A percentile compares a stretch with the other conserved stretches of the same genome.
Conservation (phyloP, 106 monocot genomes). For the Hemerocallis citrina region DNA sequence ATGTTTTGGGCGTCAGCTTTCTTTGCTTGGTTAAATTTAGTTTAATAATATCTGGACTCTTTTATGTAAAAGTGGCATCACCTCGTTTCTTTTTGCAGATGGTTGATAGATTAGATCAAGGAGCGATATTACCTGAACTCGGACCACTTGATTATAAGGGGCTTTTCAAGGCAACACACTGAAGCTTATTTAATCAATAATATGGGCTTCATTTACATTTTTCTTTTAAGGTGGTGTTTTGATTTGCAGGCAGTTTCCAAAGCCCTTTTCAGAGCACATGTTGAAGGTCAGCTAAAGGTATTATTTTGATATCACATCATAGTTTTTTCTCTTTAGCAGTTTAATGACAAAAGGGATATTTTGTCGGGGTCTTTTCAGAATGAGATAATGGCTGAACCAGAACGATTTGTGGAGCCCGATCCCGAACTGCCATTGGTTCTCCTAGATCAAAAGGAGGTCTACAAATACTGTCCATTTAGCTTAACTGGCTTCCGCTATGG, state of each 20-base stretch:
- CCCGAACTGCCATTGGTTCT: constrained; percentile 91
- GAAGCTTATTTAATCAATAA: constrained; percentile 5
- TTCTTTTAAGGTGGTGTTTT: constrained; percentile 15
- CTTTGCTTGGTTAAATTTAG: neutral
- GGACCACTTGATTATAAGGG: constrained; percentile 87
- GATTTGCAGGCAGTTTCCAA: constrained; percentile 74
- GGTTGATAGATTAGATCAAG: constrained; percentile 95
- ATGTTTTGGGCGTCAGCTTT: no score
- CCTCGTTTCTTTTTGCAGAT: constrained; percentile 36
- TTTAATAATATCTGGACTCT: neutral
- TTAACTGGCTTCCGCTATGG: neutral
- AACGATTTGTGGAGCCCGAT: constrained; percentile 89
- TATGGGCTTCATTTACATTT: neutral
- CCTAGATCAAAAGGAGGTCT: constrained; percentile 96
- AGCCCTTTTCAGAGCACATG: constrained; percentile 90
- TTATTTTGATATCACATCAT: neutral
- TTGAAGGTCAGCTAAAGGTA: constrained; percentile 97
- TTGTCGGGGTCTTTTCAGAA: constrained; percentile 36
- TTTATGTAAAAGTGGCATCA: neutral
- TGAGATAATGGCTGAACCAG: constrained; percentile 92
- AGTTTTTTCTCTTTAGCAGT: neutral
- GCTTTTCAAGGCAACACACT: constrained; percentile 57
- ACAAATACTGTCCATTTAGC: neutral
- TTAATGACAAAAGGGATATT: neutral
- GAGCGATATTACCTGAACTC: constrained; percentile 61